Percentiles rank a stretch among this genome's conserved stretches.
Conservation (phyloP, 495 filamentous ascomycete species). For the Penicillium nucicola region DNA sequence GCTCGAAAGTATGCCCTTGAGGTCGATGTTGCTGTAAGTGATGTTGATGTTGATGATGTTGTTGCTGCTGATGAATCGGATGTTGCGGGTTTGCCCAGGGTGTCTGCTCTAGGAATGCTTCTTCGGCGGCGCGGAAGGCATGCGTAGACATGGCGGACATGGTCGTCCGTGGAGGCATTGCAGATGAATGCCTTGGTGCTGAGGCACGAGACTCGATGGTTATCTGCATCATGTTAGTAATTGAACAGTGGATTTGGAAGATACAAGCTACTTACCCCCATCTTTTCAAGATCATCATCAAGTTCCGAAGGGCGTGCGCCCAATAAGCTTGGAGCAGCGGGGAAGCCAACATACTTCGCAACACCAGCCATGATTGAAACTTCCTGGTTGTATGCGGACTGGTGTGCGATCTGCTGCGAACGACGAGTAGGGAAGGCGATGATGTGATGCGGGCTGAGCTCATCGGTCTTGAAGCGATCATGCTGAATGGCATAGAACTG, state of each 20-base stretch:
- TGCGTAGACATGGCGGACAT: conserved; percentile 40
- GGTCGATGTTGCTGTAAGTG: conserved; percentile 35
- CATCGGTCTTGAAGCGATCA: conserved; percentile 79
- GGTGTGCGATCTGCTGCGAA: conserved; percentile 70
- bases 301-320: conserved; percentile 68
- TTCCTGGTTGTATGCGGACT: conserved; percentile 87
- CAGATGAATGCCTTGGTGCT: conserved; percentile 23
- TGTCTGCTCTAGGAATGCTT: conserved; percentile 77
- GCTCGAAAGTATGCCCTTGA: conserved; percentile 30
- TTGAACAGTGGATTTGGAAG: not conserved
- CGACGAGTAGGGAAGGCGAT: conserved; percentile 69
- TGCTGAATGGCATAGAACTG: conserved; percentile 89
- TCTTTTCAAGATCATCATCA: conserved; percentile 83
- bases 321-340: conserved; percentile 81
- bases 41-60: conserved; percentile 36
- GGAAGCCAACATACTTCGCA: conserved; percentile 92
- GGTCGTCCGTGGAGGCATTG: conserved; percentile 26
- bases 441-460: conserved; percentile 74
- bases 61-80: conserved; percentile 60
- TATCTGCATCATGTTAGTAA: conserved; percentile 30
- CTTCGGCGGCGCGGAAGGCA: conserved; percentile 59
- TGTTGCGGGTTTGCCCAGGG: conserved; percentile 89
- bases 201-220: conserved; percentile 31
- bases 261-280: conserved; percentile 66
- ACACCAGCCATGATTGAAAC: conserved; percentile 87